Percentiles rank a stretch among this genome's conserved stretches.
These are phyloP conservation scores for Allium sativum DNA, from an alignment of 106 monocot genomes.

Conservation along the genomic window DNA sequence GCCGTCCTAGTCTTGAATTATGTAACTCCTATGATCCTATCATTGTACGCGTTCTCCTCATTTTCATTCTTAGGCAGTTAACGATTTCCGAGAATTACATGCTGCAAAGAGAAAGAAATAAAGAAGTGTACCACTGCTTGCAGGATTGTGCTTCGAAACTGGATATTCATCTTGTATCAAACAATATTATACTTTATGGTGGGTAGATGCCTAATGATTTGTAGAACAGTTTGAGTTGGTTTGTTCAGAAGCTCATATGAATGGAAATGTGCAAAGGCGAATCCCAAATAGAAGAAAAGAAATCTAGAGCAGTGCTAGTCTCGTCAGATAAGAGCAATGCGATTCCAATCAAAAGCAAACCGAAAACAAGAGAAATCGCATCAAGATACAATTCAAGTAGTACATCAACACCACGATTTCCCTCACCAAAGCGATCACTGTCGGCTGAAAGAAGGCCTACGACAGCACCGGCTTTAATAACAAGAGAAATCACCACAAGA, in stretches of 20 bases:
- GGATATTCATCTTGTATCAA: no score
- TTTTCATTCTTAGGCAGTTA: no score
- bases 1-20: no score
- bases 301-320: slow-evolving; percentile 32
- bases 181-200: no score
- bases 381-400: slow-evolving; percentile 55
- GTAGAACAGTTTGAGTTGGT: slow-evolving; percentile 19
- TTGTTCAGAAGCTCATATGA: slow-evolving; percentile 15
- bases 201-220: neutral
- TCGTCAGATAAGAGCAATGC: slow-evolving; percentile 72
- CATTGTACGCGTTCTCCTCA: no score
- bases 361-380: slow-evolving; percentile 12
- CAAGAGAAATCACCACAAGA: no score
- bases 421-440: neutral
- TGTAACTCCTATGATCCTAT: no score
- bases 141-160: no score
- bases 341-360: slow-evolving; percentile 15
- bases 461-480: no score
- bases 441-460: neutral
- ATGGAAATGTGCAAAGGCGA: slow-evolving; percentile 37
- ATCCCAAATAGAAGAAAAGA: slow-evolving; percentile 9
- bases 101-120: no score
- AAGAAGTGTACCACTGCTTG: no score
- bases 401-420: neutral
- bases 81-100: no score